Evolutionary conservation across 129 eudicot species (phyloP), one percentile per base, ranked within the genome.

Genomic region (Chrysanthemum lavandulifolium): DNA sequence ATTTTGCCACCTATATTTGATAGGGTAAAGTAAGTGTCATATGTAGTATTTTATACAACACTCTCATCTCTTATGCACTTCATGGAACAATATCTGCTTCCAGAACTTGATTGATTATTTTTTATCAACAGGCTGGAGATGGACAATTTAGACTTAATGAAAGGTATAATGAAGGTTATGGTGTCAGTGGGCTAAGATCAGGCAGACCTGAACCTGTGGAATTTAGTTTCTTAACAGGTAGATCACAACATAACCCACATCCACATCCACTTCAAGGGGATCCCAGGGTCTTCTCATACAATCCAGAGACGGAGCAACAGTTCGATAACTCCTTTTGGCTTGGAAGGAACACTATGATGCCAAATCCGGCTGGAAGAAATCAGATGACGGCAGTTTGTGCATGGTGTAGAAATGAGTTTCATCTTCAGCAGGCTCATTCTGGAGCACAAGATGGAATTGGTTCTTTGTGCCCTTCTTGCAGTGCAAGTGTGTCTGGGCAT

Each of bases 391-490:
- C 80, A 29, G 68, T 85, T 3, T 92, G 97, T 84, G 88, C 81
- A 16, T 92, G 94, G 98, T 92, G 98, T 76, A 77, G 87, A 73
- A 87, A 80, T 82, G 81, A 83, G 58, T 92, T 89, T 67, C 88
- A 85, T 68, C 82, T 85, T 8, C 91, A 83, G 53, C 77, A 83
- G 23, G 69, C 55, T 6, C 82, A 78, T 69, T 57, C 82, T 19
- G 96, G 74, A 73, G 59, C 80, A 8, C 89, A 88, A 64, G 74
- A 88, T 31, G 83, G 88, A 65, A 82, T 85, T 14, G 89, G 87
- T 23, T 57, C 88, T 25, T 40, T 89, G 80, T 92, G 98, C 71
- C 98, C 91, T 47, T 70, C 87, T 51, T 92, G 98, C 84, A 89
- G 85, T 72, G 82, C 87, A 21, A 80, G 85, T 58, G 63, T 84